Evolutionary conservation across 2,329 filamentous ascomycete species (phyloP).

Genomic region (Phyllosticta capitalensis): DNA sequence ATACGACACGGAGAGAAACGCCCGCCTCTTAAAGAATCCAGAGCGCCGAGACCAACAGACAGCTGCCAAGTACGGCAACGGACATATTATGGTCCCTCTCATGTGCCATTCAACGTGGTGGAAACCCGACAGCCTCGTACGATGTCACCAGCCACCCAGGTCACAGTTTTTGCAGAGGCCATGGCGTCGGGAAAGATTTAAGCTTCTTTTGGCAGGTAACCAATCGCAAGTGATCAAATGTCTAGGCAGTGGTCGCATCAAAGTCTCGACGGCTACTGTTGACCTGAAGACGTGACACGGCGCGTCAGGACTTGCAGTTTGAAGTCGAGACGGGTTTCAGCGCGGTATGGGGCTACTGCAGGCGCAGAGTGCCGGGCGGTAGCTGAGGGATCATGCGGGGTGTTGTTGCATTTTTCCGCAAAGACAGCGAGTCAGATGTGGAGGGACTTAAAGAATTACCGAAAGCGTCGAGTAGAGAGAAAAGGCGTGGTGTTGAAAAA

Average conservation of each 20-base stretch:
- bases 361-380: not conserved
- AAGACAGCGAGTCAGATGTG: not conserved
- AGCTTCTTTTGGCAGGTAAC: constrained; percentile 7
- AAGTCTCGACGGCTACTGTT: constrained; percentile 25
- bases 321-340: constrained; percentile 16
- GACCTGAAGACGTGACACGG: constrained; percentile 24
- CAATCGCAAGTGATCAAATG: constrained; percentile 14
- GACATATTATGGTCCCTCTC: constrained; percentile 11
- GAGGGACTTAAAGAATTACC: not conserved
- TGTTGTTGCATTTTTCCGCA: not conserved
- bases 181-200: not conserved
- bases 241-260: constrained; percentile 22
- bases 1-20: not conserved
- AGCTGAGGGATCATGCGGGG: not conserved
- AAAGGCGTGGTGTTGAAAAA: not conserved
- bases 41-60: not conserved
- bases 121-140: not conserved
- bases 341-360: not conserved
- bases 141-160: constrained; percentile 17
- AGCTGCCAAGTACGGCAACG: constrained; percentile 7
- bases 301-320: constrained; percentile 20
- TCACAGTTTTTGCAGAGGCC: constrained; percentile 3
- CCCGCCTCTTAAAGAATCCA: not conserved
- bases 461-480: not conserved
- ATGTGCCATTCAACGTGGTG: not conserved